Percentiles rank a stretch among this genome's conserved stretches.
These are phyloP conservation scores for Plasmopara viticola DNA, from an alignment of 352 stramenopile species.

Conservation along the genomic window DNA sequence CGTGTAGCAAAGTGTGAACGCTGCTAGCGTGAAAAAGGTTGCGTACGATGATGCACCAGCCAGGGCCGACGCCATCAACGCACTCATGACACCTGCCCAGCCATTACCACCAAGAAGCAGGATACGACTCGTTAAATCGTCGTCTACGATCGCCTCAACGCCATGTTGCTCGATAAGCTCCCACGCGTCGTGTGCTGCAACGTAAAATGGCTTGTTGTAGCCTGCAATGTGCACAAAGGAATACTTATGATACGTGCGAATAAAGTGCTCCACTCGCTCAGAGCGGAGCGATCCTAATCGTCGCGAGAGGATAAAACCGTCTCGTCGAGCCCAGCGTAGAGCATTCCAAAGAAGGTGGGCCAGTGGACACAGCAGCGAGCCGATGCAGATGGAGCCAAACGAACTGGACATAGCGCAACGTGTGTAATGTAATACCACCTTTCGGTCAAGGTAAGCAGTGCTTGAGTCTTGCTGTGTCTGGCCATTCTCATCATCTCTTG, in stretches of 20 bases:
- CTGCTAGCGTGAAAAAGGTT: constrained; percentile 68
- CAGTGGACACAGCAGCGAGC: constrained; percentile 69
- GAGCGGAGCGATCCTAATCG: constrained; percentile 58
- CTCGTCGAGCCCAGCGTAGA: constrained; percentile 63
- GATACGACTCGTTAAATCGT: constrained; percentile 76
- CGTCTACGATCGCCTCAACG: constrained; percentile 80
- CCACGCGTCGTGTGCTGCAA: constrained; percentile 72
- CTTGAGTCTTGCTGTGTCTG: constrained; percentile 15
- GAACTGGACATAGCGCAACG: constrained; percentile 59
- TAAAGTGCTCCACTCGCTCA: constrained; percentile 63
- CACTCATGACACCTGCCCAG: constrained; percentile 74
- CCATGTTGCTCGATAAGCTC: constrained; percentile 68
- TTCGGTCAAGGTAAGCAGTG: constrained; percentile 29
- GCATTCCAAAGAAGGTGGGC: constrained; percentile 74
- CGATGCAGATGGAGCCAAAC: constrained; percentile 81
- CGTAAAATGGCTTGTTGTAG: constrained; percentile 78
- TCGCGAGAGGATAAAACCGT: constrained; percentile 58
- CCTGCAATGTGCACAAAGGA: constrained; percentile 76
- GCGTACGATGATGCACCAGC: constrained; percentile 41
- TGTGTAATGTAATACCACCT: constrained; percentile 66
- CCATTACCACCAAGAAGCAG: constrained; percentile 67
- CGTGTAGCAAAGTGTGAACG: constrained; percentile 77
- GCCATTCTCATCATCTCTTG: constrained; percentile 10
- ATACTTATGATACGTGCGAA: constrained; percentile 84
- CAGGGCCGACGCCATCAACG: constrained; percentile 54